Conservation (phyloP, 2,329 filamentous ascomycete species). For the Aquanectria penicillioides region DNA sequence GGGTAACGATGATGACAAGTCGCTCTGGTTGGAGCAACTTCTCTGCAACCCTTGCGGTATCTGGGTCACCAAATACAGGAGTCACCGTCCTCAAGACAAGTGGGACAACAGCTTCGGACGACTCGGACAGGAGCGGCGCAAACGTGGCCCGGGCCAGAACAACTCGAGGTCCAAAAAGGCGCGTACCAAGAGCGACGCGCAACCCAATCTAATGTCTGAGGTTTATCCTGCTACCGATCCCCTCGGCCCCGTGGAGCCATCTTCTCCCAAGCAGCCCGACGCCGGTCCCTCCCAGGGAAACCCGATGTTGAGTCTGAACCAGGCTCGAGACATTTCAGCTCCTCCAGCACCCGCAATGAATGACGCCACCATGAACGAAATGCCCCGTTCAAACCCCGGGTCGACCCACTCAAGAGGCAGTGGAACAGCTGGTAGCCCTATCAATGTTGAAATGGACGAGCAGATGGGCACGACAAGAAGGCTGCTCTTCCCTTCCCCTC, state of each 20-base stretch:
- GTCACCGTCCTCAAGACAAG: slow-evolving; percentile 82
- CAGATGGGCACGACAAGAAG: slow-evolving; percentile 69
- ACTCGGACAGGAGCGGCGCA: slow-evolving; percentile 62
- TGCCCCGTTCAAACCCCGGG: slow-evolving; percentile 44
- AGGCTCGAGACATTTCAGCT: slow-evolving; percentile 11
- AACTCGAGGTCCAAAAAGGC: slow-evolving; percentile 58
- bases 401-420: slow-evolving; percentile 66
- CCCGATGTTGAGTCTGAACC: not conserved
- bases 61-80: slow-evolving; percentile 90
- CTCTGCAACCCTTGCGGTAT: slow-evolving; percentile 97
- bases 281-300: slow-evolving; percentile 24
- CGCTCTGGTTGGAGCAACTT: slow-evolving; percentile 74
- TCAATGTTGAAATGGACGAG: slow-evolving; percentile 61
- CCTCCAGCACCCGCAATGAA: slow-evolving; percentile 11
- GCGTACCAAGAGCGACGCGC: slow-evolving; percentile 58
- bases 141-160: slow-evolving; percentile 54
- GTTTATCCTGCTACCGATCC: slow-evolving; percentile 65
- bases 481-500: slow-evolving; percentile 80
- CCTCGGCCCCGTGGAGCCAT: slow-evolving; percentile 56
- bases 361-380: slow-evolving; percentile 21
- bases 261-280: slow-evolving; percentile 43
- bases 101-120: slow-evolving; percentile 77
- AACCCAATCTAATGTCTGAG: slow-evolving; percentile 62
- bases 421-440: slow-evolving; percentile 67
- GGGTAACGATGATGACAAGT: slow-evolving; percentile 69